A percentile compares a stretch with the other conserved stretches of the same genome.
phyloP scores from a whole-genome alignment of 2,329 filamentous ascomycete species.

The Macroventuria anomochaeta region DNA sequence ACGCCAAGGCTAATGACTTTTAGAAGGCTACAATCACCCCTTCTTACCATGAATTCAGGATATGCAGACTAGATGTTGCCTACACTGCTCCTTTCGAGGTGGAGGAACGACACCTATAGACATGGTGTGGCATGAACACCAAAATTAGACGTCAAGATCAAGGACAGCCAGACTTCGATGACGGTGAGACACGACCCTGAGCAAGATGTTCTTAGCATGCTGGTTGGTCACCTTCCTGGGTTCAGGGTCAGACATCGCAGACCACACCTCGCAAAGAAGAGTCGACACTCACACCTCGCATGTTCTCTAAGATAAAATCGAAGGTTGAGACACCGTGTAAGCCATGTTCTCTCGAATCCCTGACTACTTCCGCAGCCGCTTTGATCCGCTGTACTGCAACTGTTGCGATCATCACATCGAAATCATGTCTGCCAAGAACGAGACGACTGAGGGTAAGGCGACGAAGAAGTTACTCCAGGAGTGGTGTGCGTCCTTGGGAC shows the following conservation, averaged over 20 bases:
- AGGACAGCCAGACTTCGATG: no score
- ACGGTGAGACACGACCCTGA: not conserved
- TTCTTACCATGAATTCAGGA: no score
- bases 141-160: no score
- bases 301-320: no score
- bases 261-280: not conserved
- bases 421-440: not conserved
- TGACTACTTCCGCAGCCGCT: not conserved
- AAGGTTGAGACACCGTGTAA: no score
- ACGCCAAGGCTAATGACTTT: no score
- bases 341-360: not conserved
- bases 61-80: no score
- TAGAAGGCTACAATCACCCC: no score
- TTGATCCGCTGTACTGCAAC: not conserved
- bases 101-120: no score
- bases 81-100: no score
- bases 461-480: not conserved
- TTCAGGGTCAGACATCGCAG: not conserved
- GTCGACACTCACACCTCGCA: not conserved
- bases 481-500: not conserved
- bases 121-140: no score
- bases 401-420: conserved; percentile 8
- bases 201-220: not conserved
- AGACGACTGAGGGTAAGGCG: not conserved
- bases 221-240: not conserved